A percentile compares a stretch with the other conserved stretches of the same genome.
These are phyloP conservation scores for Pichia pseudocactophila DNA, from an alignment of 805 yeast genomes.

Conservation along the genomic window DNA sequence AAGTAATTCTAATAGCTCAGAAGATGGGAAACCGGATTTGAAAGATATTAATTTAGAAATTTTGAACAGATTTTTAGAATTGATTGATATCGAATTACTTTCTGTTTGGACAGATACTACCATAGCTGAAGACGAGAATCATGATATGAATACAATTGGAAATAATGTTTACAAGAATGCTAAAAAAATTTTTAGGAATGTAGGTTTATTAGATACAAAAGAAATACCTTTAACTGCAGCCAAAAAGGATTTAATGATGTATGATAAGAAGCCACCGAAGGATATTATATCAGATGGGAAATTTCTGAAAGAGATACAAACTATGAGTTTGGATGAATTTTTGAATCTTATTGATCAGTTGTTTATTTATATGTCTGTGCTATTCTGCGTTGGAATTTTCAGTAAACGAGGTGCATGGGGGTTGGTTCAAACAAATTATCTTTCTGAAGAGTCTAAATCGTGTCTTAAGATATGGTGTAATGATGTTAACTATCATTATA, in stretches of 20 bases:
- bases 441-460: constrained; percentile 14
- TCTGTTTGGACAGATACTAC: constrained; percentile 4
- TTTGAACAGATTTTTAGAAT: constrained; percentile 1
- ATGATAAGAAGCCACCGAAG: neutral
- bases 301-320: neutral
- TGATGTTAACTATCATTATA: too few relatives aligned
- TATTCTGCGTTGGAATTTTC: constrained; percentile 18
- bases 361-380: constrained; percentile 18
- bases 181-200: neutral
- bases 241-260: neutral
- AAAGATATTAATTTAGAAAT: neutral
- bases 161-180: constrained; percentile 1
- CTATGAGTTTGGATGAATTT: constrained; percentile 1
- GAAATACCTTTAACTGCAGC: too few relatives aligned
- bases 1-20: neutral
- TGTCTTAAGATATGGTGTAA: constrained; percentile 15
- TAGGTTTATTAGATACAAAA: too few relatives aligned
- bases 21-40: neutral
- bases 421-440: constrained; percentile 20
- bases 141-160: neutral
- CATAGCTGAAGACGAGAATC: neutral
- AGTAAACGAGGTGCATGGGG: constrained; percentile 24
- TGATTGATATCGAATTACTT: constrained; percentile 8
- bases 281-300: neutral
- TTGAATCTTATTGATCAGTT: constrained; percentile 13